These are phyloP conservation scores for Salicornia ramosissima DNA, from an alignment of 148 eudicot genomes.

Conservation along the genomic window DNA sequence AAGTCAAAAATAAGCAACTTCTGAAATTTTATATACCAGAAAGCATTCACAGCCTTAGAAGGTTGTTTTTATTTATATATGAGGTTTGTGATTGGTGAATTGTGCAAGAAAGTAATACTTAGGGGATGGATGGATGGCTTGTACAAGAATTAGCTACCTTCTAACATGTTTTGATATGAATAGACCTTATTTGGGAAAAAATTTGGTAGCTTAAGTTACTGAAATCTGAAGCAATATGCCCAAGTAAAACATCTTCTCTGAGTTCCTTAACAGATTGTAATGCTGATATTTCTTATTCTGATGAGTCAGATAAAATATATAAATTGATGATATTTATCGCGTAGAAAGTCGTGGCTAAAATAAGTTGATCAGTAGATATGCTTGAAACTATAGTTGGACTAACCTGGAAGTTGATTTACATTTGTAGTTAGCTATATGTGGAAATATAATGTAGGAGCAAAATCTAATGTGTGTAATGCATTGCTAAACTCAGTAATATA, in stretches of 20 bases:
- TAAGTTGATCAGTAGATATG: background rate
- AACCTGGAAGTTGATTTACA: background rate
- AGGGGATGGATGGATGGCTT: slow-evolving; percentile 17
- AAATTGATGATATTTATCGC: background rate
- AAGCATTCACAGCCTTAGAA: background rate
- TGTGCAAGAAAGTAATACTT: slow-evolving; percentile 19
- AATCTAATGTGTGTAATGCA: background rate
- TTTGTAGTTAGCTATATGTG: background rate
- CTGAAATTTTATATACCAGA: background rate
- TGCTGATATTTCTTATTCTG: slow-evolving; percentile 1
- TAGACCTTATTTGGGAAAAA: slow-evolving; percentile 9
- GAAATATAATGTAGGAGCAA: background rate
- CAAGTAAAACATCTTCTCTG: background rate
- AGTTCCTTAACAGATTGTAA: slow-evolving; percentile 19
- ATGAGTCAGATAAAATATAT: background rate
- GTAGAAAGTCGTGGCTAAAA: background rate
- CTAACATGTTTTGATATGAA: slow-evolving; percentile 10
- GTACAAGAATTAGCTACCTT: slow-evolving; percentile 18
- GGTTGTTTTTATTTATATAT: background rate
- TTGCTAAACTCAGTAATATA: slow-evolving; percentile 4
- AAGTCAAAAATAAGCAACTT: slow-evolving; percentile 21
- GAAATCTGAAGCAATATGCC: slow-evolving; percentile 5
- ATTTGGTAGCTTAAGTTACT: slow-evolving; percentile 18
- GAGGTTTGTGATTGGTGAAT: slow-evolving; percentile 19
- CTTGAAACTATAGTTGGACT: background rate